Conservation (phyloP, 176 grass and related monocot species). For the Oryza australiensis region DNA sequence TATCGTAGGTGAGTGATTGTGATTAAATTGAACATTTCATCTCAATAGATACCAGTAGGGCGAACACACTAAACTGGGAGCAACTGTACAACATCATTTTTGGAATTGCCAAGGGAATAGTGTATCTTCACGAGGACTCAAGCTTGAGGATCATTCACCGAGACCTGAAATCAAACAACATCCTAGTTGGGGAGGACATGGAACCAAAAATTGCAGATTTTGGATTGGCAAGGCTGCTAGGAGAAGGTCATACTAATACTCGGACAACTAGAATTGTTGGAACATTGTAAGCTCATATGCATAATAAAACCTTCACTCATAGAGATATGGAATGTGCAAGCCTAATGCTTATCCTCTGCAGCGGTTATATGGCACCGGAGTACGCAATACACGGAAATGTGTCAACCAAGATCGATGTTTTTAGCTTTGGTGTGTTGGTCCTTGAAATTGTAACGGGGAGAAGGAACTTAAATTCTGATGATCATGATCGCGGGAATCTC, state of each 20-base stretch:
- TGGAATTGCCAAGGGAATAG: conserved; percentile 53
- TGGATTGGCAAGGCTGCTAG: conserved; percentile 29
- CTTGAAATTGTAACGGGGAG: conserved; percentile 51
- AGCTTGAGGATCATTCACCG: conserved; percentile 49
- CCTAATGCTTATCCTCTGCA: conserved; percentile 19
- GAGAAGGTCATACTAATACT: conserved; percentile 30
- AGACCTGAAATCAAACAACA: conserved; percentile 48
- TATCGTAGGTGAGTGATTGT: background rate
- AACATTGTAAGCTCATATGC: conserved; percentile 33
- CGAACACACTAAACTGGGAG: conserved; percentile 21
- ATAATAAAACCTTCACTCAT: background rate
- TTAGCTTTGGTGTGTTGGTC: conserved; percentile 52
- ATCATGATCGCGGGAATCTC: conserved; percentile 25
- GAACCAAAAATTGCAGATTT: conserved; percentile 57
- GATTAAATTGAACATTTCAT: too few relatives aligned
- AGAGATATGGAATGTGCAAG: background rate
- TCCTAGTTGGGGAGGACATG: conserved; percentile 42
- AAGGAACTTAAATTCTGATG: conserved; percentile 26
- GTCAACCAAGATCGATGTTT: conserved; percentile 51
- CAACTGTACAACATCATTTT: conserved; percentile 46
- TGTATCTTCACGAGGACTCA: conserved; percentile 60
- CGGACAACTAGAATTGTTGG: conserved; percentile 27
- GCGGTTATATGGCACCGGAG: conserved; percentile 52
- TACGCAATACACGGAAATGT: background rate
- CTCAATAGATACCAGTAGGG: conserved; percentile 5